Evolutionary conservation across 2,329 filamentous ascomycete species (phyloP), one percentile per base, ranked within the genome.

Genomic region (Aspergillus texensis): DNA sequence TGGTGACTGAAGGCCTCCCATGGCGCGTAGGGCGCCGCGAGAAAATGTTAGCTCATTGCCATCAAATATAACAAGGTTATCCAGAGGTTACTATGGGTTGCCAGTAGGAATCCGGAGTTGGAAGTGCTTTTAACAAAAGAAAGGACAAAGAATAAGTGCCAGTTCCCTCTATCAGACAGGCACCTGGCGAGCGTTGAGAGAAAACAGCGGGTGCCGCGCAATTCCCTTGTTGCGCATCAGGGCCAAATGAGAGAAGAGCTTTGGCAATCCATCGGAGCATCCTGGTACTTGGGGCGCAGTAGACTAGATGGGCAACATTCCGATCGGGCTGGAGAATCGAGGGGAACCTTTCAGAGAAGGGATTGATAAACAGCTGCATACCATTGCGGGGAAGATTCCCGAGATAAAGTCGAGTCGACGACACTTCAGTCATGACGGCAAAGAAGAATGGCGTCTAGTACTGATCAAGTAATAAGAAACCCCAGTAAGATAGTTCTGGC

Each of bases 321-420:
- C 65, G 61, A 63, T 67, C 61, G 65, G 66, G 62, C 62, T 66
- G 60, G 55, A 58, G 53, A 58, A 62, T 66, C 41, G 62, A 63
- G 32, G 62, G 57, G 63, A 65, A 48, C 68, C 65, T 70, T 63
- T 70, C 61, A 69, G 62, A 61, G 68, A 67, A 64, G 71, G 66
- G 68, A 70, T 70, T 73, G 71, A 72, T 71, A 70, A 71, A 73
- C 69, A 72, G 71, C 73, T 75, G 77, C 90, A 84, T 89, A 97
- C 94, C 93, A 85, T 92, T 93, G 81, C 93, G 92, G 81, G 95
- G 94, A 80, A 99, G 90, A 84, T 98, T 98, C 82, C 94, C 94
- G 83, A 98, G 85, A 84, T 98, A 99, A 72, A 98, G 91, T 83
- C 95, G 89, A 77, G 94, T 98, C 71, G 91, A 91, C 68, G 93